Conservation (phyloP, 352 stramenopile species). For the Aphanomyces cochlioides region DNA sequence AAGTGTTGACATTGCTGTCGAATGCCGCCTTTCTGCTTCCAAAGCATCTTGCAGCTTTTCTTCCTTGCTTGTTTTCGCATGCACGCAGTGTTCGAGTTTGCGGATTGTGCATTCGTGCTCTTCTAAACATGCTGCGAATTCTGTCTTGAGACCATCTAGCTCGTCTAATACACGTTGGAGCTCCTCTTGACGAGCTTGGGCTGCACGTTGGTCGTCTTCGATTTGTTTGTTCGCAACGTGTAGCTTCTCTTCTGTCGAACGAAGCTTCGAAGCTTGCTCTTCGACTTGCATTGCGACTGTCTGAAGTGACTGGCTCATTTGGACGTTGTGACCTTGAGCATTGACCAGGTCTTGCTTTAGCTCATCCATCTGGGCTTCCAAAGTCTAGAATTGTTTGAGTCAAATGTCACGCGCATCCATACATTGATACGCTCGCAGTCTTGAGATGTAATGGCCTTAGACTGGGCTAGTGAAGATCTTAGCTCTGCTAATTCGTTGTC, state of each 20-base stretch:
- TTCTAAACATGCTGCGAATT: conserved; percentile 40
- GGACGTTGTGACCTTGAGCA: conserved; percentile 3
- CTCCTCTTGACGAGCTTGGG: conserved; percentile 37
- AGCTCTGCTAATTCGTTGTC: not conserved
- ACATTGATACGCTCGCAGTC: not conserved
- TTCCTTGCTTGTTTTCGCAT: conserved; percentile 34
- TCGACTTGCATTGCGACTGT: conserved; percentile 21
- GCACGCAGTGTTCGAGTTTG: conserved; percentile 4
- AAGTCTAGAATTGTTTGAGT: not conserved
- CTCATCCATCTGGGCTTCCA: conserved; percentile 5
- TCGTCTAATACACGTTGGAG: conserved; percentile 39
- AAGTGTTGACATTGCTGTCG: conserved; percentile 51
- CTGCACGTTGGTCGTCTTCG: conserved; percentile 34
- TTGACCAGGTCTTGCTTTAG: not conserved
- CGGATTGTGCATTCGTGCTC: conserved; percentile 30
- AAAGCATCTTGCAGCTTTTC: conserved; percentile 43
- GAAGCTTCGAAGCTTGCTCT: conserved; percentile 2
- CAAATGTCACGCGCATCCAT: too few species aligned
- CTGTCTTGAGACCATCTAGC: conserved; percentile 40
- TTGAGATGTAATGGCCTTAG: not conserved
- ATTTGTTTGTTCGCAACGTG: conserved; percentile 29
- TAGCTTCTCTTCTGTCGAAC: conserved; percentile 17
- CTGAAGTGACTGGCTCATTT: conserved; percentile 18
- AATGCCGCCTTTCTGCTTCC: conserved; percentile 44
- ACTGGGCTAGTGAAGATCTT: conserved; percentile 4